Conservation (phyloP, 225 moss, liverwort and hornwort species). For the Bryoerythrophyllum caledonicum region DNA sequence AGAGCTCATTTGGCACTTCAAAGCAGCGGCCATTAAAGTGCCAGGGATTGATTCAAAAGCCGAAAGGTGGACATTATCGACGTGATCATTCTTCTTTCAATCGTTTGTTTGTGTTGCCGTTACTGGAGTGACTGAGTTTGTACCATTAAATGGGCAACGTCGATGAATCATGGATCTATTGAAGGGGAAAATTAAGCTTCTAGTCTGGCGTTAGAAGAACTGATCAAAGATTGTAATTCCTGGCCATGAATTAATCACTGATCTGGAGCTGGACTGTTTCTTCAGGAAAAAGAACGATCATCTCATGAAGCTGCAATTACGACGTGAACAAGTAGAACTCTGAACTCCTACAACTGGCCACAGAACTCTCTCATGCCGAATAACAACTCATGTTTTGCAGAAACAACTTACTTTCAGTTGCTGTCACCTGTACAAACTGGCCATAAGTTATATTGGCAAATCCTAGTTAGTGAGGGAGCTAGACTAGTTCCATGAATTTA, state of each 20-base stretch:
- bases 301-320: neutral
- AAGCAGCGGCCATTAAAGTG: neutral
- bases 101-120: slow-evolving; percentile 13
- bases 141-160: slow-evolving; percentile 1
- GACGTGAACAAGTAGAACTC: neutral
- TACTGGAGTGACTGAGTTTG: slow-evolving; percentile 15
- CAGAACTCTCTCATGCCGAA: too few relatives aligned
- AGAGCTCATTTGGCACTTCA: neutral
- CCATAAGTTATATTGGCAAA: too few relatives aligned
- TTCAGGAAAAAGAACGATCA: neutral
- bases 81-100: neutral
- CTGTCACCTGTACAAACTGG: too few relatives aligned
- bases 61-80: slow-evolving; percentile 12
- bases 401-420: too few relatives aligned
- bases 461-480: too few relatives aligned
- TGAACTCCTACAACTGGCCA: too few relatives aligned
- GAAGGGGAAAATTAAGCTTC: neutral
- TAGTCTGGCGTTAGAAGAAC: neutral
- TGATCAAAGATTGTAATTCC: neutral
- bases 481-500: too few relatives aligned
- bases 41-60: neutral
- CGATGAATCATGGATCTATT: neutral
- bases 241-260: neutral
- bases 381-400: too few relatives aligned
- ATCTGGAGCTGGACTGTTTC: neutral